These are phyloP conservation scores for Thuidium tamariscinum DNA, from an alignment of 225 moss, liverwort and hornwort genomes.

Conservation along the genomic window DNA sequence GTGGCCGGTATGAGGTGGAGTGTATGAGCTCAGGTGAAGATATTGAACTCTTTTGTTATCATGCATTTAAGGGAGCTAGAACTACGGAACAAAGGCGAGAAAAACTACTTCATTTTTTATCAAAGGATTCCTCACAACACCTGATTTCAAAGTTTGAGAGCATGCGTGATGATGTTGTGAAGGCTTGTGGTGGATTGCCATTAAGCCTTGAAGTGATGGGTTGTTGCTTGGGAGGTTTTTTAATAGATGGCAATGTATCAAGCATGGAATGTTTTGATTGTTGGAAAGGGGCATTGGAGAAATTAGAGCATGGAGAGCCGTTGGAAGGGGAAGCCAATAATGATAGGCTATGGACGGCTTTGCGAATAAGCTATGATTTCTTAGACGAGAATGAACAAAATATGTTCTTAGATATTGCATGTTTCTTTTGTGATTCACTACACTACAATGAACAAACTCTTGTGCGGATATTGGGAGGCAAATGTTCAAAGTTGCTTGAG, in stretches of 20 bases:
- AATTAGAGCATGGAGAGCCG: neutral
- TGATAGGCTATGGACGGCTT: neutral
- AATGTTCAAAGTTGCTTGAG: accelerated
- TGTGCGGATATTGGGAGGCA: neutral
- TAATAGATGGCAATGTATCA: accelerated
- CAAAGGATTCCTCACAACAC: neutral
- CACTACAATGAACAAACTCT: neutral
- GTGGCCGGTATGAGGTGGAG: neutral
- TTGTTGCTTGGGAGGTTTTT: neutral
- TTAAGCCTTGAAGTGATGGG: neutral
- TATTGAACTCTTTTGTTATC: accelerated
- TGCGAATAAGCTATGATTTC: neutral
- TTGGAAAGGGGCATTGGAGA: neutral
- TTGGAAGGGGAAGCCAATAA: neutral
- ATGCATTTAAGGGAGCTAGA: neutral
- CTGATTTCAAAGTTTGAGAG: neutral
- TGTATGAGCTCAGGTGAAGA: accelerated
- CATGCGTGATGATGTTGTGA: neutral
- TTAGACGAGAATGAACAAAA: neutral
- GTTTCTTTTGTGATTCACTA: neutral
- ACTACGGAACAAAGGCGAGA: neutral
- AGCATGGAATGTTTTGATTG: neutral
- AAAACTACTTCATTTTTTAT: neutral
- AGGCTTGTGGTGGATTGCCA: neutral
- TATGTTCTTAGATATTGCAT: neutral